Conservation (phyloP, 2,329 filamentous ascomycete species). For the Neonectria faginata region DNA sequence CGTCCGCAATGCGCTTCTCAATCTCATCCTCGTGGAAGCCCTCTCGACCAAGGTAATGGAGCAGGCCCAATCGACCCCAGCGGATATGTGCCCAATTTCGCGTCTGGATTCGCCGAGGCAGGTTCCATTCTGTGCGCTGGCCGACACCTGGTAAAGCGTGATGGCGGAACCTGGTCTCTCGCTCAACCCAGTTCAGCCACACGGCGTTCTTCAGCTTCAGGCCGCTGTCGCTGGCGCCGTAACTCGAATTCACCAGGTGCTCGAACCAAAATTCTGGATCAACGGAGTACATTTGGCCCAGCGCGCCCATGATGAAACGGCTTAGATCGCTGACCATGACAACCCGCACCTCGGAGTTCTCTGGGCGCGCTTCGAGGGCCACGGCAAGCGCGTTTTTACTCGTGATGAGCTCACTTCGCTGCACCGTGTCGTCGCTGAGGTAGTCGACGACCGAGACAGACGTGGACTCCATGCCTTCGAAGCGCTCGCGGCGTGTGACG, state of each 20-base stretch:
- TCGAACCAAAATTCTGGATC: constrained; percentile 49
- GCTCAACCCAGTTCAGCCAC: constrained; percentile 47
- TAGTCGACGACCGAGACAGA: constrained; percentile 42
- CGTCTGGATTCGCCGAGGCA: constrained; percentile 27
- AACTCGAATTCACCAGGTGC: constrained; percentile 45
- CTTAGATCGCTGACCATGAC: constrained; percentile 47
- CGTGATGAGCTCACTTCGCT: constrained; percentile 10
- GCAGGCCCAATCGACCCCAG: constrained; percentile 38
- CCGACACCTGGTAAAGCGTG: constrained; percentile 38
- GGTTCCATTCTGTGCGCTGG: constrained; percentile 43
- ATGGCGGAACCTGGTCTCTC: constrained; percentile 44
- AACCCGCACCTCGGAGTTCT: constrained; percentile 35
- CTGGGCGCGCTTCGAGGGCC: constrained; percentile 31
- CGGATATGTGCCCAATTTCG: constrained; percentile 39
- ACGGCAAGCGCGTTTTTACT: constrained; percentile 33
- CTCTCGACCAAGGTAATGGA: constrained; percentile 43
- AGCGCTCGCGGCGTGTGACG: constrained; percentile 42
- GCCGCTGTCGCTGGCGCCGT: constrained; percentile 44
- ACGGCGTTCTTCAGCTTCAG: constrained; percentile 46
- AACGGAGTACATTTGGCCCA: constrained; percentile 44
- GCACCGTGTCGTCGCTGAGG: constrained; percentile 25
- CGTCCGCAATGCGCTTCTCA: constrained; percentile 37
- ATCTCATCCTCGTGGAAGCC: constrained; percentile 44
- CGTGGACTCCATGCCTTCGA: constrained; percentile 34
- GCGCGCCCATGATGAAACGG: constrained; percentile 46